A percentile compares a stretch with the other conserved stretches of the same genome.
phyloP scores from a whole-genome alignment of 352 stramenopile genomes.

The Phytophthora pisi region DNA sequence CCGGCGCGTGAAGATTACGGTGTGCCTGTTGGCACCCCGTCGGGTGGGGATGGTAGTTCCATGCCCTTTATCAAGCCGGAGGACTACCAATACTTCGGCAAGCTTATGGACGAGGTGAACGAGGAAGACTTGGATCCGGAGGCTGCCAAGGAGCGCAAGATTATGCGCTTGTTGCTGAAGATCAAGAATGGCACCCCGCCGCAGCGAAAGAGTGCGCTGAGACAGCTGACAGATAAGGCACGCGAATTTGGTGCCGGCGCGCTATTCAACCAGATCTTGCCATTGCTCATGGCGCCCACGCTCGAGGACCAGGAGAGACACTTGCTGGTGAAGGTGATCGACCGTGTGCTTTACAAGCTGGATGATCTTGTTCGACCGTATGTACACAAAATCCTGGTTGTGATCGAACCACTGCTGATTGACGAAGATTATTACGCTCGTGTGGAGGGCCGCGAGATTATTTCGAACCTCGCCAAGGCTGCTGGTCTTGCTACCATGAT shows the following conservation, averaged over 20 bases:
- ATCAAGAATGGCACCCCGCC: conserved; percentile 99
- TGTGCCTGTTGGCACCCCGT: conserved; percentile 66
- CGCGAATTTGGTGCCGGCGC: conserved; percentile 96
- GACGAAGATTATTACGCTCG: conserved; percentile 99
- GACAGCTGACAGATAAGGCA: conserved; percentile 98
- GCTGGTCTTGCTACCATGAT: conserved; percentile 99
- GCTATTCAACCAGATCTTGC: conserved; percentile 99
- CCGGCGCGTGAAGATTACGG: conserved; percentile 85
- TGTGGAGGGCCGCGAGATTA: conserved; percentile 99
- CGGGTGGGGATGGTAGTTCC: conserved; percentile 65
- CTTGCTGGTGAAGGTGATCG: conserved; percentile 99
- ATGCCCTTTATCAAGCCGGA: conserved; percentile 99
- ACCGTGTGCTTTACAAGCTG: conserved; percentile 99
- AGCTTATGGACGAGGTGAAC: conserved; percentile 94
- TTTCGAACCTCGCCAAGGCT: conserved; percentile 99
- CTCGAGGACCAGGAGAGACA: conserved; percentile 99
- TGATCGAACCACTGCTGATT: conserved; percentile 99
- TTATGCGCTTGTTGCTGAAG: conserved; percentile 98
- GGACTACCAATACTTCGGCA: conserved; percentile 98
- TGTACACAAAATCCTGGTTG: conserved; percentile 99
- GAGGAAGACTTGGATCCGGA: conserved; percentile 91
- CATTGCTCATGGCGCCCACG: conserved; percentile 98
- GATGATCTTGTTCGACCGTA: conserved; percentile 99
- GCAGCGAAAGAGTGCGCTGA: conserved; percentile 96
- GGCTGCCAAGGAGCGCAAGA: conserved; percentile 96